Evolutionary conservation across 768 basidiomycete genomes (phyloP), one percentile per base, ranked within the genome.

Genomic region (Leccinum longicurvipes): DNA sequence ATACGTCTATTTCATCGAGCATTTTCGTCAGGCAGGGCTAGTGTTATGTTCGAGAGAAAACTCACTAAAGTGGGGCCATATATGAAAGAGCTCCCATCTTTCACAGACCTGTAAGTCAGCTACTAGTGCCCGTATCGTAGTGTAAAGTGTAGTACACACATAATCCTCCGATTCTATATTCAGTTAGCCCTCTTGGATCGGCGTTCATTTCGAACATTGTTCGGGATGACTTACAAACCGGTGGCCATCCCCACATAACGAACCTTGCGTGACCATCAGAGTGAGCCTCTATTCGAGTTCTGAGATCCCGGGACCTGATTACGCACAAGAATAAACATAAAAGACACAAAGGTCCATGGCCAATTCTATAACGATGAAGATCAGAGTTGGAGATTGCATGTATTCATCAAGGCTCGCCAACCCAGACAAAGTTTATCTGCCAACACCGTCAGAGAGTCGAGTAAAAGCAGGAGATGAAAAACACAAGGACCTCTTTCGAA

Each of bases 401-500:
- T 10, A 46, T 53, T 41, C 27, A 29, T 6, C 7, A 17, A 29
- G 2, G 31, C 19, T 36, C 19, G 23, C 65, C 25, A 23, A 66
- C 65, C 65, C 66, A 66, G 14, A 66, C 23, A 41, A 49, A 57
- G 11, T 44, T 25, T 51, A 61, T 39, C 65, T 63, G 46, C 6
- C 11, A 19, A 42, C 17, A 6, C 12, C 10, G 8, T 67, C n/a
- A 58, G 54, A 49, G 39, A 19, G 2, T 4, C 14, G 11, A 8
- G 32, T n/a, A n/a, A 15, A 6, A 17, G 17, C 23, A 27, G 7
- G 11, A 36, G 19, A 31, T 11, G 1, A 17, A 31, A 21, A 11
- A 47, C 10, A 25, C 4, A 41, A 27, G 15, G 27, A 67, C 58
- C 65, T 67, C 65, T 11, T 47, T 50, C 3, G 56, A n/a, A 36